Evolutionary conservation across 495 filamentous ascomycete species (phyloP), one percentile per base, ranked within the genome.

Genomic region (Penicillium turbatum): DNA sequence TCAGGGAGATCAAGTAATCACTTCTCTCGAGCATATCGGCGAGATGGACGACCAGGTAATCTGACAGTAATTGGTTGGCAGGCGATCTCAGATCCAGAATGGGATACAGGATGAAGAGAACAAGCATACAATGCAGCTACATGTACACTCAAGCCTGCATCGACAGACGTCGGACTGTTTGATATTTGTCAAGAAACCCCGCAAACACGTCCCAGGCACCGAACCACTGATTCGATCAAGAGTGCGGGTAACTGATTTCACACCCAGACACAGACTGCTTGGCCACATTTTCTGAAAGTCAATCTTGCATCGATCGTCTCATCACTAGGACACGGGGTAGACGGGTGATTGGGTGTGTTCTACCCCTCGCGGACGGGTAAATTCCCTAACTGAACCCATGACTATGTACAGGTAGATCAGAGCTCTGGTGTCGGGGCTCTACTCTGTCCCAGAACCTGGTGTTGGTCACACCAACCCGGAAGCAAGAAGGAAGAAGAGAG

Each of bases 281-380:
- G 5, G 8, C 26, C 8, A 51, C 38, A 31, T 12, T 31, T 26
- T 43, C 19, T n/a, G 1, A 27, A 43, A 51, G 30, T 11, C 15
- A 51, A 51, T 42, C 49, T 51, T 43, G 49, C 49, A 51, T 51
- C 2, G 39, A 17, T 34, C 13, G 49, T 51, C 29, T 34, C 27
- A 36, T 42, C 27, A 42, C 38, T 51, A 37, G 48, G 17, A 13
- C 27, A 15, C 48, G 16, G n/a, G 36, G 9, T 27, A 31, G 5
- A 10, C 5, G 48, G 13, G 37, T 51, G 49, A 51, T 51, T 51
- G 49, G 49, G 10, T 9, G 17, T 32, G 48, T 42, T 21, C 19
- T 51, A 19, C 30, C 49, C 29, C 37, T 27, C 29, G 5, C 32
- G 29, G 36, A 38, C 13, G 46, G 46, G 48, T 27, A 30, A 51